Evolutionary conservation across 345 rosid species (phyloP), one percentile per base, ranked within the genome.

Genomic region (Eucalyptus regnans): DNA sequence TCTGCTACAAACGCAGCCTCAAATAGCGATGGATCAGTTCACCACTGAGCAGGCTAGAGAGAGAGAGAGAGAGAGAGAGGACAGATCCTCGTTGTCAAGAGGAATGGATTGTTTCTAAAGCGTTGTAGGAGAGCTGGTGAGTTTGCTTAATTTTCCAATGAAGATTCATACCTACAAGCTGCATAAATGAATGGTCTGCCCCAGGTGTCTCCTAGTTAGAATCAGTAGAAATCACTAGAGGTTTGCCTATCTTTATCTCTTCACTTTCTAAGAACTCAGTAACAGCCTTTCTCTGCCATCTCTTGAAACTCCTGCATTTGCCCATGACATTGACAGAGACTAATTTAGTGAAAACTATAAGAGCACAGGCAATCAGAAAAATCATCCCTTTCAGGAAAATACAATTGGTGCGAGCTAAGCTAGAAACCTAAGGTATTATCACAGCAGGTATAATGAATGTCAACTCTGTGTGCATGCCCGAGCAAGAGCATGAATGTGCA

Each of bases 221-320:
- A 68, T 68, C 80, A 68, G 23, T 68, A 86, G 93, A 94, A 96
- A 89, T 96, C 95, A 18, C 90, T 91, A 31, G 95, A 31, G 95
- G 95, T 89, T 94, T 95, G 90, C 96, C 95, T 25, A 93, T 91
- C 91, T 90, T 92, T 62, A 96, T 93, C 86, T 92, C 92, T 91
- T 89, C 92, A 91, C 95, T 97, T 22, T 88, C 92, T 68, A 95
- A 91, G 92, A 93, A 98, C 58, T 87, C 95, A 51, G 91, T 92
- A 71, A 97, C 94, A 46, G 97, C 98, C 92, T 91, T 95, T 91
- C 90, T 97, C 94, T 92, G 98, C 99, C 98, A 97, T 54, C 96
- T 86, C 92, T 98, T 97, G 91, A 96, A 96, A 91, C 97, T 97
- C 95, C 98, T 96, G 94, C 44, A 17, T 31, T 71, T 37, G 25